These are phyloP conservation scores for Pythium volutum DNA, from an alignment of 352 stramenopile species.

Conservation along the genomic window DNA sequence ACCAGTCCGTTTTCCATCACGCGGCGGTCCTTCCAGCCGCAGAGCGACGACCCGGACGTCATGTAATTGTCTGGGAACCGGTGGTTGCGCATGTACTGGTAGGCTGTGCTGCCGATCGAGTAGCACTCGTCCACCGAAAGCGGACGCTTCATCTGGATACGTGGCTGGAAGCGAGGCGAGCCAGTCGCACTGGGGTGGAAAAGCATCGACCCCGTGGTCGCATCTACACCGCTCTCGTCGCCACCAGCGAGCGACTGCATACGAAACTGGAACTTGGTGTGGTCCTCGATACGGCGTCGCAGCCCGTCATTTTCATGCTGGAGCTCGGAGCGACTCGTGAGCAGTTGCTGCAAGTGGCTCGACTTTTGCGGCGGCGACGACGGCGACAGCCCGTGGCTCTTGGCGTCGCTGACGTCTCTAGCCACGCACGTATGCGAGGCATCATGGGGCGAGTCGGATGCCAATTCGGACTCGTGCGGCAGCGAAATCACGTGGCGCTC, in stretches of 20 bases:
- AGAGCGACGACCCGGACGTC: slow-evolving; percentile 27
- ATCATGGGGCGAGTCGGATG: too few relatives aligned
- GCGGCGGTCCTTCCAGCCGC: slow-evolving; percentile 33
- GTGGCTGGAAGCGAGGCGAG: slow-evolving; percentile 17
- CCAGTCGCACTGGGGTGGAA: slow-evolving; percentile 13
- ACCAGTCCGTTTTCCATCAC: slow-evolving; percentile 31
- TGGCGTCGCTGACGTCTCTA: too few relatives aligned
- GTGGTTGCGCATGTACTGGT: slow-evolving; percentile 29
- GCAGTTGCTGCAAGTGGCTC: slow-evolving; percentile 22
- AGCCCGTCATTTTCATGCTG: slow-evolving; percentile 26
- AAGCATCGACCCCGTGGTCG: neutral
- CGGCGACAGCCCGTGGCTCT: slow-evolving; percentile 7
- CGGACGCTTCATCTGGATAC: slow-evolving; percentile 24
- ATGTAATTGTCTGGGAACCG: slow-evolving; percentile 21
- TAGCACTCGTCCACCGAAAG: slow-evolving; percentile 32
- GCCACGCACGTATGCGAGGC: too few relatives aligned
- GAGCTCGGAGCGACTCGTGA: slow-evolving; percentile 21
- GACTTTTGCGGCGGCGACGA: slow-evolving; percentile 13
- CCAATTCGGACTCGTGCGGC: neutral
- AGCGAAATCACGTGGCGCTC: slow-evolving; percentile 22
- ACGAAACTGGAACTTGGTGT: slow-evolving; percentile 30
- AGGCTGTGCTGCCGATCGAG: slow-evolving; percentile 27
- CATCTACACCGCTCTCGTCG: neutral
- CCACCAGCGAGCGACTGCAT: slow-evolving; percentile 22
- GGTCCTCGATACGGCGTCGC: slow-evolving; percentile 19